Base-by-base conservation (phyloP, 1,139 yeast genomes). In the Suhomyces yuchorum region DNA sequence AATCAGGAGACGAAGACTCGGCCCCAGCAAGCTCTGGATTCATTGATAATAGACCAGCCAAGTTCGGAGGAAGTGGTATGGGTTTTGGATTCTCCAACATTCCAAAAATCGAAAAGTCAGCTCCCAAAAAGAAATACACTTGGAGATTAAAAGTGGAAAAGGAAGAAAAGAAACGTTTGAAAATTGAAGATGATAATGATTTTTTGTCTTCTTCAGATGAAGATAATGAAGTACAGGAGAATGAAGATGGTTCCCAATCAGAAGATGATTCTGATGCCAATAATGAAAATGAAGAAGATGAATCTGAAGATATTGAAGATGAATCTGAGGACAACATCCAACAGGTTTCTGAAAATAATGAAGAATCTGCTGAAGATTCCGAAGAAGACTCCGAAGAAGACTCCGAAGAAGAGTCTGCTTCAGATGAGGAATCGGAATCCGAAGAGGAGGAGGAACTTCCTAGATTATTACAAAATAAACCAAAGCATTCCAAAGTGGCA, bases 1-100 rank as follows among this genome's bases (percentile, higher is more conserved):
- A 50, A 9, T 30, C 18, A 5, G 49, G 38, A 40, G 46, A 50
- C 12, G 48, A 51, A 28, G 50, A 43, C 14, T 45, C 49, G 11
- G 58, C 34, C 52, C 53, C 35, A 1, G 63, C 68, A 3, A 30
- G 43, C 9, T 76, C 89, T 0, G 73, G 85, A 0, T 87, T 89
- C 58, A 75, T 88, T 14, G 96, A 89, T 63, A 76, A 82, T 59
- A 74, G 96, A 55, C 95, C 96, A 0, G 71, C 75, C 4, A 77
- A 79, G 46, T 75, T 75, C 54, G 86, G 87, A 14, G 87, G 87
- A 0, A 59, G 73, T 14, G 87, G 88, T 0, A 45, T 59, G 18
- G 92, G 92, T 0, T 87, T 88, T 64, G 88, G 88, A 1, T 88
- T 89, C 62, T 68, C 73, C 9, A 80, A 82, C 58, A 67, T 85